These are phyloP conservation scores for Phytopythium mirpurense DNA, from an alignment of 352 stramenopile species.

Conservation along the genomic window DNA sequence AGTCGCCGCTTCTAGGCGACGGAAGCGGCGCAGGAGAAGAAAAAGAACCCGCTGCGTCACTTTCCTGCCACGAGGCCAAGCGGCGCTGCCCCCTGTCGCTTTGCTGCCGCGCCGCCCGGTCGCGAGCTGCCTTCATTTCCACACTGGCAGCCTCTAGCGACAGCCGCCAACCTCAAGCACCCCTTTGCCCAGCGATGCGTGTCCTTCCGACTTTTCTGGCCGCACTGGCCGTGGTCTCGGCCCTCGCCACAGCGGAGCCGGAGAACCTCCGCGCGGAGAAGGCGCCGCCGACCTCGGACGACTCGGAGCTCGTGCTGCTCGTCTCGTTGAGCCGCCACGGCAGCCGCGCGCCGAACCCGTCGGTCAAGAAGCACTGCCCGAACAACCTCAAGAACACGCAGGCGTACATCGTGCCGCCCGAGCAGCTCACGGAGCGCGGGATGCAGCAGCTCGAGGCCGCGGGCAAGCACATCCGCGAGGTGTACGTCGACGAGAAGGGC, in stretches of 20 bases:
- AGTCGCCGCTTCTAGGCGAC: too few species aligned
- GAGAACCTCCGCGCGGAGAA: neutral
- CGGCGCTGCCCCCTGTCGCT: neutral
- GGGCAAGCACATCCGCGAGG: constrained; percentile 55
- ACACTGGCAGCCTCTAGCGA: constrained; percentile 2
- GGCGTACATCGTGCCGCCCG: constrained; percentile 55
- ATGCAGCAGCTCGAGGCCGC: constrained; percentile 68
- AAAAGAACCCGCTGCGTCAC: too few species aligned
- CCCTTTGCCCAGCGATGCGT: constrained; percentile 15
- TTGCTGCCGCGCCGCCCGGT: neutral
- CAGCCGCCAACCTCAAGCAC: constrained; percentile 1
- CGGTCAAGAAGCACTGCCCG: constrained; percentile 52
- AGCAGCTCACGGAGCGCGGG: constrained; percentile 68
- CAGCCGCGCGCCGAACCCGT: constrained; percentile 64
- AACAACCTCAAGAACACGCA: constrained; percentile 59
- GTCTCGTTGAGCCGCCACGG: constrained; percentile 70
- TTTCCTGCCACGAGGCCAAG: neutral
- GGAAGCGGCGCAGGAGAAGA: too few species aligned
- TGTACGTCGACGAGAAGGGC: constrained; percentile 59
- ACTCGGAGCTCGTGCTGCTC: constrained; percentile 58
- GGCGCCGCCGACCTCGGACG: neutral
- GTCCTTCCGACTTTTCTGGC: constrained; percentile 19
- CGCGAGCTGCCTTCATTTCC: neutral
- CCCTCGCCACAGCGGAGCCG: constrained; percentile 8
- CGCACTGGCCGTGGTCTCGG: constrained; percentile 12